Conservation (phyloP, 225 moss, liverwort and hornwort genomes). For the Bryoerythrophyllum caledonicum region DNA sequence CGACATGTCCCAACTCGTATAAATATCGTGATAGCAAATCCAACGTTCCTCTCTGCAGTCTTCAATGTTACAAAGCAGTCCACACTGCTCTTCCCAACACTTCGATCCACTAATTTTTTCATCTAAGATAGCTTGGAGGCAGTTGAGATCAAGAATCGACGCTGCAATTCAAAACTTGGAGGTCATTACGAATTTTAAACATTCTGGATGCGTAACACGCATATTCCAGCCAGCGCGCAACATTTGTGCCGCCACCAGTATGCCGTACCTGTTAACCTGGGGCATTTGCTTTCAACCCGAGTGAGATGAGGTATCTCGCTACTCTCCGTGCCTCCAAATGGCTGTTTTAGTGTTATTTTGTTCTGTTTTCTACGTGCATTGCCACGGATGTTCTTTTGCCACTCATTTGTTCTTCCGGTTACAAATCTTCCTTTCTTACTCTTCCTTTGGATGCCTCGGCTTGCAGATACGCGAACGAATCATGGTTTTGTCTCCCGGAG, state of each 20-base stretch:
- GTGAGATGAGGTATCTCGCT: slow-evolving; percentile 25
- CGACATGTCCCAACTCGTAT: slow-evolving; percentile 65
- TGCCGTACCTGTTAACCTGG: not conserved
- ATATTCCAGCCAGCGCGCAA: slow-evolving; percentile 12
- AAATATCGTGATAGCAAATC: slow-evolving; percentile 83
- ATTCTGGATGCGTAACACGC: not conserved
- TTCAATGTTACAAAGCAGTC: slow-evolving; percentile 71
- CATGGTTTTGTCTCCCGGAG: not conserved
- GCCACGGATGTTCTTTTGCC: not conserved
- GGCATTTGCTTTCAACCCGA: not conserved
- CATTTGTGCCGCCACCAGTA: slow-evolving; percentile 17
- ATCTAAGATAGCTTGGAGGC: not conserved
- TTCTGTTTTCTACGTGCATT: not conserved
- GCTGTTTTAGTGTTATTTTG: not conserved
- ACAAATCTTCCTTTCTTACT: slow-evolving; percentile 1
- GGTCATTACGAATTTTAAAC: not conserved
- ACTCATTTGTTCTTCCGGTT: not conserved
- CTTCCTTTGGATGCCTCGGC: not conserved
- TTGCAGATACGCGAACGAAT: slow-evolving; percentile 3
- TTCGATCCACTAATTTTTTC: slow-evolving; percentile 27
- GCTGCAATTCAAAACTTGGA: not conserved
- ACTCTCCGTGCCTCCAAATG: not conserved
- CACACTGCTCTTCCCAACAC: slow-evolving; percentile 43
- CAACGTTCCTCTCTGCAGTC: slow-evolving; percentile 88
- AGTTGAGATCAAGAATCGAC: not conserved